Conservation (phyloP, 805 yeast genomes). For the Lipomyces starkeyi region DNA sequence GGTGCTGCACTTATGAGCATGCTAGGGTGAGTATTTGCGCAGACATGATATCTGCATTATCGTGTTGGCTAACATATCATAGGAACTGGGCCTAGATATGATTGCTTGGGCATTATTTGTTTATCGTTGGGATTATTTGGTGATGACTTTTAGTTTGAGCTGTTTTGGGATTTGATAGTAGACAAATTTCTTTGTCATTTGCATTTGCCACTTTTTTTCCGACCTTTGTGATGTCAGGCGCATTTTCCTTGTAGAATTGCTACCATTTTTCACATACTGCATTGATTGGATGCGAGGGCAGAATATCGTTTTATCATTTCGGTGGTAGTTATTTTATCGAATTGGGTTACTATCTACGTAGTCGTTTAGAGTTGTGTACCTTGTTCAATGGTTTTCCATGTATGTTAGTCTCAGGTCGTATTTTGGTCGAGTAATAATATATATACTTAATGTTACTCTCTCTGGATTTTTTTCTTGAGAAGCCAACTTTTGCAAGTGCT, state of each 20-base stretch:
- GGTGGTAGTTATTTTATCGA: not conserved
- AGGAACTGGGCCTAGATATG: not conserved
- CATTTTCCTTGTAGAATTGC: not conserved
- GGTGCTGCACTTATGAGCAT: constrained; percentile 69
- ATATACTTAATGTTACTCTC: no score
- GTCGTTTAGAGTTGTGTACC: no score
- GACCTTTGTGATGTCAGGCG: not conserved
- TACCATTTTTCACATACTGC: not conserved
- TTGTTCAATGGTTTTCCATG: no score
- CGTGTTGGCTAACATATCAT: not conserved
- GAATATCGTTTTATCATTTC: not conserved
- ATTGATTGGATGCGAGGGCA: not conserved
- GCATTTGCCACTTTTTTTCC: not conserved
- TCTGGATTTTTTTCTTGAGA: no score
- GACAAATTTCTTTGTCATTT: not conserved
- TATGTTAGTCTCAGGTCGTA: no score
- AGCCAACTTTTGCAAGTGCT: no score
- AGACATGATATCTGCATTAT: not conserved
- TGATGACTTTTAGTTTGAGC: not conserved
- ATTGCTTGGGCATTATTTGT: not conserved
- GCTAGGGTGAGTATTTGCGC: constrained; percentile 54
- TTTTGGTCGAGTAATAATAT: no score
- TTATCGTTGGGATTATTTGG: not conserved
- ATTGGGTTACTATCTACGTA: not conserved
- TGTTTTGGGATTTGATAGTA: not conserved